phyloP scores from a whole-genome alignment of 257 asterid species.

The Petunia secreta region DNA sequence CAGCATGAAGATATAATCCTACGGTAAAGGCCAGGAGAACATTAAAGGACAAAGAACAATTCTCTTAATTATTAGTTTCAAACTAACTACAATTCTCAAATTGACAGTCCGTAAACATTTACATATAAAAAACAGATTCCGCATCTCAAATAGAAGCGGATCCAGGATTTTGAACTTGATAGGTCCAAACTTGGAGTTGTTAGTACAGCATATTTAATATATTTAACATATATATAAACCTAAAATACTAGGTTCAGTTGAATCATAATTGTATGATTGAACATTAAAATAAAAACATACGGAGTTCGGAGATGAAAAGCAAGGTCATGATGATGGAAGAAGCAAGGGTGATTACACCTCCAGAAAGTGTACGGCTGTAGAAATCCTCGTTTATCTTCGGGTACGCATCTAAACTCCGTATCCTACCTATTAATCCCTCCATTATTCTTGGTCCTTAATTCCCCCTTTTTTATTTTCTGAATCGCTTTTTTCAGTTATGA shows the following conservation, averaged over 20 bases:
- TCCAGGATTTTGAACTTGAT: too few relatives aligned
- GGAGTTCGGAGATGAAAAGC: constrained; percentile 94
- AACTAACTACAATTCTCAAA: too few relatives aligned
- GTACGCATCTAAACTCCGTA: constrained; percentile 83
- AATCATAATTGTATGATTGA: too few relatives aligned
- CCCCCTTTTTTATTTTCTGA: not conserved
- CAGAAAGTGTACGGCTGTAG: constrained; percentile 94
- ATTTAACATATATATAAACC: too few relatives aligned
- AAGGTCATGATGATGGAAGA: constrained; percentile 86
- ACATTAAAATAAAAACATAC: constrained; percentile 45
- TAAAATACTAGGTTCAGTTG: too few relatives aligned
- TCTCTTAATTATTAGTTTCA: too few relatives aligned
- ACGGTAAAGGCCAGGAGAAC: constrained; percentile 35
- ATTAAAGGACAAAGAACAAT: constrained; percentile 12
- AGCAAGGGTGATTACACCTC: constrained; percentile 82
- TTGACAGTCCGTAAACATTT: too few relatives aligned
- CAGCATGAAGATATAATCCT: constrained; percentile 85
- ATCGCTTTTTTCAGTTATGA: constrained; percentile 19
- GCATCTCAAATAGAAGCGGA: too few relatives aligned
- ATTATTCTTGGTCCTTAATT: constrained; percentile 35
- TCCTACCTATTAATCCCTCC: constrained; percentile 69
- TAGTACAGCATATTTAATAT: too few relatives aligned
- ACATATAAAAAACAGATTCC: too few relatives aligned
- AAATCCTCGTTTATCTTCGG: constrained; percentile 99
- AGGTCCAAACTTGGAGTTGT: too few relatives aligned